Evolutionary conservation across 2,329 filamentous ascomycete genomes (phyloP).

Genomic region (Xylaria sp.): DNA sequence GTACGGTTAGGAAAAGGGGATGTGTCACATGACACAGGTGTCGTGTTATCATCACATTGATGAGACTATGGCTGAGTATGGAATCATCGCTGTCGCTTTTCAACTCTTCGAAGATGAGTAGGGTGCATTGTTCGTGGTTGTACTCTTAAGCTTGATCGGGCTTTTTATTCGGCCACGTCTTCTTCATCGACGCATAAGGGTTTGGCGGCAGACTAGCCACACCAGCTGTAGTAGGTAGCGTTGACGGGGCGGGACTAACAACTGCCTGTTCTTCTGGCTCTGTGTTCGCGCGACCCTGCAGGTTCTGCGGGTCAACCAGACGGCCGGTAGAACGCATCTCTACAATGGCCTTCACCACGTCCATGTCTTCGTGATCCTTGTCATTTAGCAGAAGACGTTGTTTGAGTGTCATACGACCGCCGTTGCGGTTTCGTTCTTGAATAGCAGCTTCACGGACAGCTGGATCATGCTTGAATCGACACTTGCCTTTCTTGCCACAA

Average conservation of each 20-base stretch:
- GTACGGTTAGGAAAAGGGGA: neutral
- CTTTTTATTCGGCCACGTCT: conserved; percentile 8
- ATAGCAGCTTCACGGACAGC: conserved; percentile 58
- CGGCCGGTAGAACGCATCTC: conserved; percentile 58
- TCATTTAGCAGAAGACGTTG: conserved; percentile 62
- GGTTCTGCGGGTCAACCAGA: conserved; percentile 36
- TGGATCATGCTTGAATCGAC: conserved; percentile 64
- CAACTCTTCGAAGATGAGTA: conserved; percentile 29
- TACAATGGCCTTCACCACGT: conserved; percentile 60
- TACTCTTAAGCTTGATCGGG: conserved; percentile 29
- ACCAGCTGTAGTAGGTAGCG: conserved; percentile 27
- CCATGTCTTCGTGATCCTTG: conserved; percentile 62
- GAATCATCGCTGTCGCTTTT: conserved; percentile 5
- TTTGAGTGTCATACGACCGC: conserved; percentile 60
- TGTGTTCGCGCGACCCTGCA: conserved; percentile 28
- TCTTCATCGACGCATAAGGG: conserved; percentile 32
- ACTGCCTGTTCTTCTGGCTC: conserved; percentile 27
- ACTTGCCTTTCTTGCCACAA: conserved; percentile 70
- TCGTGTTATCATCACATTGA: conserved; percentile 26
- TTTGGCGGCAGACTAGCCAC: conserved; percentile 30
- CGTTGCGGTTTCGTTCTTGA: conserved; percentile 58
- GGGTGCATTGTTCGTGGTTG: conserved; percentile 37
- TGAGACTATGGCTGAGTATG: conserved; percentile 9
- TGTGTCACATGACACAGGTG: conserved; percentile 13
- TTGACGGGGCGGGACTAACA: conserved; percentile 20